Conservation (phyloP, 805 yeast species). For the Phaffomyces antillensis region DNA sequence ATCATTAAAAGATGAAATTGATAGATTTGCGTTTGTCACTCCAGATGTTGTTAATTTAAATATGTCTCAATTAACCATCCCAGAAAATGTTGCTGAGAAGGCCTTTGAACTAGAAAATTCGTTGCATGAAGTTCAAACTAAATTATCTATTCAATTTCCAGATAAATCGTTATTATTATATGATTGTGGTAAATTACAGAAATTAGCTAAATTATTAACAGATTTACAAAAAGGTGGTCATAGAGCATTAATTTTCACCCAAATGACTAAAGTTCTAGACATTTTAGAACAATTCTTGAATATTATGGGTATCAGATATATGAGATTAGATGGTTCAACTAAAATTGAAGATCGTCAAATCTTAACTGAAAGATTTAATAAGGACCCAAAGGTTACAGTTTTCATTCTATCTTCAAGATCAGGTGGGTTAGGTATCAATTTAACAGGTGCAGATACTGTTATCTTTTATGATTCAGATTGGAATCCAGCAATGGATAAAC, state of each 20-base stretch:
- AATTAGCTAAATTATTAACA: slow-evolving; percentile 65
- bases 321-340: slow-evolving; percentile 96
- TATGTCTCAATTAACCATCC: slow-evolving; percentile 46
- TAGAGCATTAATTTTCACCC: slow-evolving; percentile 91
- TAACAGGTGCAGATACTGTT: slow-evolving; percentile 98
- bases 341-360: slow-evolving; percentile 95
- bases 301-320: slow-evolving; percentile 87
- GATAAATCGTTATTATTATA: slow-evolving; percentile 87
- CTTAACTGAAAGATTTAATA: slow-evolving; percentile 86
- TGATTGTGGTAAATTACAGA: slow-evolving; percentile 95
- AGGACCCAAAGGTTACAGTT: slow-evolving; percentile 79
- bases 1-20: slow-evolving; percentile 44
- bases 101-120: slow-evolving; percentile 34
- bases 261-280: slow-evolving; percentile 95
- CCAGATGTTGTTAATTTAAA: slow-evolving; percentile 81
- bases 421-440: slow-evolving; percentile 95
- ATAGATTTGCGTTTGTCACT: slow-evolving; percentile 78
- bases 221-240: slow-evolving; percentile 83
- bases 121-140: slow-evolving; percentile 79
- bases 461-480: slow-evolving; percentile 97
- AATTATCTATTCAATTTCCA: slow-evolving; percentile 89
- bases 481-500: slow-evolving; percentile 99
- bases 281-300: slow-evolving; percentile 88
- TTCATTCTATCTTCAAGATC: slow-evolving; percentile 93
- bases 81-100: slow-evolving; percentile 28